Base-by-base conservation (phyloP, 2,329 filamentous ascomycete genomes). In the Beauveria medogensis region DNA sequence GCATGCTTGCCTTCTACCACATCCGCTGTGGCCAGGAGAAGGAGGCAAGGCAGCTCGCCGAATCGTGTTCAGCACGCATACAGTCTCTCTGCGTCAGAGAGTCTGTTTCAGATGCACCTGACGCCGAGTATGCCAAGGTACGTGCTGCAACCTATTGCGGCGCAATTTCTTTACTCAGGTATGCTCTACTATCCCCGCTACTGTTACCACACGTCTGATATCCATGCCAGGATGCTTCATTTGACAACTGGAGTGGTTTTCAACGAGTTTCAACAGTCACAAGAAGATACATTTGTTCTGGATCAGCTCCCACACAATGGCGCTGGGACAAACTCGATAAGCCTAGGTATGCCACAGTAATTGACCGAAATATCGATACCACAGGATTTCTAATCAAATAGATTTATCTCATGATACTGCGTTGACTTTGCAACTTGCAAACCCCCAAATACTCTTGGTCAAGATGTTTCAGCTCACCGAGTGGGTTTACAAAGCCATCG, bases 391-490 rank as follows among this genome's bases (percentile, higher is more conserved):
- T 40, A 40, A 40, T 20, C 18, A 7, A 18, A 2, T 18, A 59
- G 56, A 5, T 34, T 24, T n/a, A 8, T 24, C 18, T 5, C 2
- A 40, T n/a, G 56, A 52, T 24, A 10, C n/a, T 9, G 5, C 18
- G 5, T 10, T 46, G 26, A 46, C n/a, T 26, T 12, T 26, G 14
- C 58, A 55, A 14, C 60, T 51, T 8, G 10, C 28, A 37, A 51
- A 44, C 14, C 37, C 60, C 2, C 59, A 64, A 28, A 16, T 51
- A n/a, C 54, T 63, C 10, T 40, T 58, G 5, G 54, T 61, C 12
- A 65, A 62, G 26, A 64, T 64, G 14, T 64, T 64, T 43, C 64
- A 64, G 34, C 64, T 65, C 34, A 63, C 61, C 16, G 63, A 65
- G 34, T 64, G 64, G 63, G 63, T 65, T 5, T 57, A 63, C 55